A percentile compares a stretch with the other conserved stretches of the same genome.
phyloP scores from a whole-genome alignment of 2,329 filamentous ascomycete genomes.

The Leptosphaerulina australis region DNA sequence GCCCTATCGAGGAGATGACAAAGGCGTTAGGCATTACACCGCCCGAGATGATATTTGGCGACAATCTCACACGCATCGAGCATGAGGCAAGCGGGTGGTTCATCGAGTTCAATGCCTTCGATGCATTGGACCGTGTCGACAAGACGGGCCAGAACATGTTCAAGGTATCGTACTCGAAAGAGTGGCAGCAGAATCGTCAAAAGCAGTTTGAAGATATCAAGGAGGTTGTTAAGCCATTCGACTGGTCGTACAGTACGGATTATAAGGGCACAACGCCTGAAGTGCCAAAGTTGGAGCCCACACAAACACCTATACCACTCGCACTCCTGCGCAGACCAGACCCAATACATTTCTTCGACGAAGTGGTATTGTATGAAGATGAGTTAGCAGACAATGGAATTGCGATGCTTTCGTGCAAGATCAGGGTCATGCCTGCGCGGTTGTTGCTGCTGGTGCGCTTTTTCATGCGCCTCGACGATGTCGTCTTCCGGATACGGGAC shows the following conservation, averaged over 20 bases:
- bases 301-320: constrained; percentile 72
- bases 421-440: constrained; percentile 88
- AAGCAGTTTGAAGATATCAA: constrained; percentile 85
- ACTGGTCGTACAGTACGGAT: constrained; percentile 95
- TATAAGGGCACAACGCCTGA: constrained; percentile 73
- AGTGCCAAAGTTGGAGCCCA: constrained; percentile 50
- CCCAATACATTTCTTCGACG: constrained; percentile 95
- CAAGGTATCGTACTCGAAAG: constrained; percentile 88
- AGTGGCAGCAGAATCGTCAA: constrained; percentile 80
- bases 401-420: constrained; percentile 84
- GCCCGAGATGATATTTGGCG: constrained; percentile 99
- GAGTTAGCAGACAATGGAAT: constrained; percentile 98
- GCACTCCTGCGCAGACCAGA: constrained; percentile 87
- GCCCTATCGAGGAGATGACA: constrained; percentile 85
- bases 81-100: constrained; percentile 79
- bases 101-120: constrained; percentile 80
- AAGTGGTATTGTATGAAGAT: constrained; percentile 95
- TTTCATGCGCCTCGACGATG: constrained; percentile 92
- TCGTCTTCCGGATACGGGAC: constrained; percentile 84
- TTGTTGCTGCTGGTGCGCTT: constrained; percentile 84
- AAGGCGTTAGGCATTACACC: constrained; percentile 80
- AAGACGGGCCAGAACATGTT: constrained; percentile 92
- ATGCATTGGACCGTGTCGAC: constrained; percentile 88
- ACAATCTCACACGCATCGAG: constrained; percentile 80
- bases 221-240: constrained; percentile 93